Percentiles rank a stretch among this genome's conserved stretches.
phyloP scores from a whole-genome alignment of 2,329 filamentous ascomycete species.

The Ophiocordyceps unilateralis region DNA sequence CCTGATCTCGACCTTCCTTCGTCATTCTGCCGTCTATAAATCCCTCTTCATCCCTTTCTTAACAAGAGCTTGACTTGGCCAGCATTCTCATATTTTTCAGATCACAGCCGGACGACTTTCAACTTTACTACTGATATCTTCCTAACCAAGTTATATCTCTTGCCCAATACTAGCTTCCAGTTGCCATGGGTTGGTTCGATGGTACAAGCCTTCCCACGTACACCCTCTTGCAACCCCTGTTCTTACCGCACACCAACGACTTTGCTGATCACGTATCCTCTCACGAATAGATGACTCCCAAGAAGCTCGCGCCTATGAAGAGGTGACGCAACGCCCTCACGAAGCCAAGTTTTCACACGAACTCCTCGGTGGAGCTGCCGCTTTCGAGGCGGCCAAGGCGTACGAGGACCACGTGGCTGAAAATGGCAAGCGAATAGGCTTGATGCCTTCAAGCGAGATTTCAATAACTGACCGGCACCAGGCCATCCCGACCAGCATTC shows the following conservation, averaged over 20 bases:
- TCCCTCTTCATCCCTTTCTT: neutral
- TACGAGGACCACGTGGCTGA: constrained; percentile 12
- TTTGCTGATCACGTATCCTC: neutral
- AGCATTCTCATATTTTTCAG: too few relatives aligned
- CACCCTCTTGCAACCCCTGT: neutral
- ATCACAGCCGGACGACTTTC: too few relatives aligned
- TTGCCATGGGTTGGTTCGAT: neutral
- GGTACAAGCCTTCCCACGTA: neutral
- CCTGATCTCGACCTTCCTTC: too few relatives aligned
- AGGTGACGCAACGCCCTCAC: constrained; percentile 10
- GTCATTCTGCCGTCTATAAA: too few relatives aligned
- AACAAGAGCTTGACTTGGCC: neutral
- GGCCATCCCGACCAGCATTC: constrained; percentile 12
- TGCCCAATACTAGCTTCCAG: neutral
- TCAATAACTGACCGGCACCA: too few relatives aligned
- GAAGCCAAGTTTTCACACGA: constrained; percentile 15
- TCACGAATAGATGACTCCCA: constrained; percentile 7
- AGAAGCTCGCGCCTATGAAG: constrained; percentile 9
- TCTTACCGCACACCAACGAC: neutral
- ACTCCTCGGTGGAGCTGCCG: constrained; percentile 13
- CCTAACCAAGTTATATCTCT: too few relatives aligned
- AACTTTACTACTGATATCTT: too few relatives aligned
- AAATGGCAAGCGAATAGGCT: constrained; percentile 11
- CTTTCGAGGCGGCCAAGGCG: constrained; percentile 13
- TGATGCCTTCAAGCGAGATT: too few relatives aligned